These are phyloP conservation scores for Fusarium coicis DNA, from an alignment of 2,329 filamentous ascomycete genomes.

Conservation along the genomic window DNA sequence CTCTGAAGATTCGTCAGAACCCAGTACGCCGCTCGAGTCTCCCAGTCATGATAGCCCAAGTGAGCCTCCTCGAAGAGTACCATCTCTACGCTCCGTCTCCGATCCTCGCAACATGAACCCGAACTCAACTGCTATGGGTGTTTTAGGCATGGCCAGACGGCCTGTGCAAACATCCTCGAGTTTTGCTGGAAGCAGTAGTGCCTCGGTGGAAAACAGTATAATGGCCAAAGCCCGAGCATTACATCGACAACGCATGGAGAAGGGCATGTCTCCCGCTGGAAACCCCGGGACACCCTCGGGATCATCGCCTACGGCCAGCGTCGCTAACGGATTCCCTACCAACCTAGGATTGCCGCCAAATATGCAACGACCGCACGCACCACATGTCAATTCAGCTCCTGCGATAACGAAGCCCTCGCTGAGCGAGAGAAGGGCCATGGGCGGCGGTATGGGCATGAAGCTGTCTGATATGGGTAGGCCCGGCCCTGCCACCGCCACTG, in stretches of 20 bases:
- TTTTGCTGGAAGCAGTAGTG: conserved; percentile 46
- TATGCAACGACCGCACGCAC: conserved; percentile 58
- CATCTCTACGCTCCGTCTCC: conserved; percentile 69
- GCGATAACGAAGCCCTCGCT: conserved; percentile 66
- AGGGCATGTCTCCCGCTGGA: conserved; percentile 51
- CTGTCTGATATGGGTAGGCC: conserved; percentile 62
- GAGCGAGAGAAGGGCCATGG: conserved; percentile 69
- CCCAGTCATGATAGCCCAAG: conserved; percentile 48
- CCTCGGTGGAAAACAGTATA: conserved; percentile 53
- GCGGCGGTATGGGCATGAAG: conserved; percentile 58
- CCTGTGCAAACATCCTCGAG: conserved; percentile 57
- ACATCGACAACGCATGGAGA: conserved; percentile 58
- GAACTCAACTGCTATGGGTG: conserved; percentile 85
- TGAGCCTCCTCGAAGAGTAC: conserved; percentile 62
- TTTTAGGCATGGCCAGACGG: conserved; percentile 73
- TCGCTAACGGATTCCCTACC: conserved; percentile 57
- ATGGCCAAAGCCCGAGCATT: conserved; percentile 61
- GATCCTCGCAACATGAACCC: conserved; percentile 75
- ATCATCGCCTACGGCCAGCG: conserved; percentile 48
- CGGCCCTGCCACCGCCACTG: conserved; percentile 33
- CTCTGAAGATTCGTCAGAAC: conserved; percentile 59
- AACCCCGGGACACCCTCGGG: conserved; percentile 47
- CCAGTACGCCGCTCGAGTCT: conserved; percentile 60
- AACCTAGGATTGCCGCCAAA: conserved; percentile 56
- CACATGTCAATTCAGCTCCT: conserved; percentile 65